A percentile compares a stretch with the other conserved stretches of the same genome.
These are phyloP conservation scores for Ustilago crameri DNA, from an alignment of 1,284 basidiomycete species.

Conservation along the genomic window DNA sequence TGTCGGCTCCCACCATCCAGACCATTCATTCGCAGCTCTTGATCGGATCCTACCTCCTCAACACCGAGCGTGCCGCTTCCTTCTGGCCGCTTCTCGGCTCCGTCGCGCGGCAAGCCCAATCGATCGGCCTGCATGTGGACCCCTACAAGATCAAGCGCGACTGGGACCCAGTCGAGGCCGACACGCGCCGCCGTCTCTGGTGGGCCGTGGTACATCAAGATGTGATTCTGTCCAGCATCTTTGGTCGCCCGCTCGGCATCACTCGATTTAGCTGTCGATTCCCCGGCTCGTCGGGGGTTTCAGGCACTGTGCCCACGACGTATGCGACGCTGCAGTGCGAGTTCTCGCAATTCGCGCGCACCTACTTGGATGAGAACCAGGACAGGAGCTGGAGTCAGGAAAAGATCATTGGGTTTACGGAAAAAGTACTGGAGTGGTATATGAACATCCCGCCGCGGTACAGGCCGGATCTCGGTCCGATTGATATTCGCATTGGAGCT, in stretches of 20 bases:
- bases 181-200: conserved; percentile 40
- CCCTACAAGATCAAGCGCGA: conserved; percentile 37
- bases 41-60: conserved; percentile 43
- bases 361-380: conserved; percentile 40
- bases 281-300: conserved; percentile 7
- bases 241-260: conserved; percentile 46
- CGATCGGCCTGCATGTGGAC: conserved; percentile 46
- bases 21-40: conserved; percentile 52
- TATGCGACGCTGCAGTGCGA: conserved; percentile 42
- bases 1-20: conserved; percentile 40
- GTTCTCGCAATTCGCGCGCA: conserved; percentile 30
- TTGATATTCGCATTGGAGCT: conserved; percentile 12
- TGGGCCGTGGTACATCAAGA: conserved; percentile 51
- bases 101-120: conserved; percentile 46
- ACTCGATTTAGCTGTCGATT: conserved; percentile 37
- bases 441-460: conserved; percentile 32
- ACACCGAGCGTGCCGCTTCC: conserved; percentile 42
- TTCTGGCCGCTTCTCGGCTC: conserved; percentile 48
- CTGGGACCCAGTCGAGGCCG: conserved; percentile 37
- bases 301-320: conserved; percentile 5
- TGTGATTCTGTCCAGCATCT: conserved; percentile 42
- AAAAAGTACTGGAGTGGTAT: conserved; percentile 42
- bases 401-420: conserved; percentile 32
- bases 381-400: conserved; percentile 38
- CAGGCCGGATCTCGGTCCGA: conserved; percentile 29